Conservation (phyloP, 768 basidiomycete species). For the Hygrocybe punicea region DNA sequence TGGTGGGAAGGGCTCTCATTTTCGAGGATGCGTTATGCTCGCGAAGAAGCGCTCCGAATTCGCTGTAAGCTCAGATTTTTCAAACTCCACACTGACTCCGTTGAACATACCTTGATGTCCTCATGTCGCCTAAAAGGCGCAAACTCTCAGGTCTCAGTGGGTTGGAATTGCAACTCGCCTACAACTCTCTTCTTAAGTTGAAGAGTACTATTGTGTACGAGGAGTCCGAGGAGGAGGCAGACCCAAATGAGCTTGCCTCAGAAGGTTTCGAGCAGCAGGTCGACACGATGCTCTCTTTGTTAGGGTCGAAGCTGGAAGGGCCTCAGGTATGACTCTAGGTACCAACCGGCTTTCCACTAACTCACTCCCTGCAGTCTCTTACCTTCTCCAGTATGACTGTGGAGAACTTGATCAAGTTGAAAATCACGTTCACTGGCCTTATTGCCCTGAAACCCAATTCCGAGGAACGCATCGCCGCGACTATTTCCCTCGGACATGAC, state of each 20-base stretch:
- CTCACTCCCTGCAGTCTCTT: slow-evolving; percentile 9
- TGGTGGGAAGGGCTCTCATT: no score
- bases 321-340: slow-evolving; percentile 11
- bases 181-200: slow-evolving; percentile 12
- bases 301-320: slow-evolving; percentile 13
- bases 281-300: slow-evolving; percentile 12
- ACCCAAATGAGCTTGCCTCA: slow-evolving; percentile 3
- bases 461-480: slow-evolving; percentile 12
- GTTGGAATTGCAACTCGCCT: slow-evolving; percentile 13
- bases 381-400: slow-evolving; percentile 10
- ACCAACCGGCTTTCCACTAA: slow-evolving; percentile 9
- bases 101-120: no score
- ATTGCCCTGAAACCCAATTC: slow-evolving; percentile 11
- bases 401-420: slow-evolving; percentile 12
- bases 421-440: slow-evolving; percentile 11
- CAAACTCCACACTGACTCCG: no score
- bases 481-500: slow-evolving; percentile 1
- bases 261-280: slow-evolving; percentile 13
- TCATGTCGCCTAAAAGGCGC: slow-evolving; percentile 11
- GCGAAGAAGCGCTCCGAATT: no score
- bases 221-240: slow-evolving; percentile 10
- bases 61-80: no score
- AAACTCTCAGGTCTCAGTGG: slow-evolving; percentile 19
- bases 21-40: no score
- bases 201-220: slow-evolving; percentile 8